Base-by-base conservation (phyloP, 768 basidiomycete species). In the Pisolithus orientalis region DNA sequence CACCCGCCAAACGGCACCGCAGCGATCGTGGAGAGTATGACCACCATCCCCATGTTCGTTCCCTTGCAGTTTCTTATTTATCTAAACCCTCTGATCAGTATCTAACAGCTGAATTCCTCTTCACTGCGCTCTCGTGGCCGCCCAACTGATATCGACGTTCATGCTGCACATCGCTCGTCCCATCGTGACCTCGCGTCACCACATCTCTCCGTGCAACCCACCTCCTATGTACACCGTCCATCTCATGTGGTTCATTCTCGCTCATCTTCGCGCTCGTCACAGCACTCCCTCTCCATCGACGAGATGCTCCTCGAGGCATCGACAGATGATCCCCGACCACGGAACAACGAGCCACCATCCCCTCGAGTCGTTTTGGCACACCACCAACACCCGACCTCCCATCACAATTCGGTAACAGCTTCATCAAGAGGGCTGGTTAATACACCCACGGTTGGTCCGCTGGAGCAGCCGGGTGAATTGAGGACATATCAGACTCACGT, bases 401-500 rank as follows among this genome's bases (percentile, higher is more conserved):
- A 62, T 24, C 65, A 65, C 51, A 51, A 57, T 0, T 62, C 56
- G 0, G 44, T 56, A 0, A 44, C 57, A 1, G 53, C 57, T 49
- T 50, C 21, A 8, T 57, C 65, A 25, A 64, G 65, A 2, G 55
- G 58, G 2, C 53, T 61, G n/a, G 61, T 66, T 1, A 34, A 39
- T 5, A 46, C 61, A 1, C 53, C 60, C 0, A 58, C 62, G 0
- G 51, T 60, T 1, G 70, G 65, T 4, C 67, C 69, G 0, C 60
- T 69, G 11, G 61, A 67, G 7, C 63, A 66, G 28, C 70, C 70
- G 1, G 64, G 70, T 27, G 68, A 75, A 50, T 62, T 72, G 8
- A 63, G 74, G 38, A 73, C 70, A 24, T 81, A 81, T 53, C 81
- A 83, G 55, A 84, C 81, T 0, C 85, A 87, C 62, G 79, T 85